These are phyloP conservation scores for Skeletonema costatum DNA, from an alignment of 108 stramenopile species.

Conservation along the genomic window DNA sequence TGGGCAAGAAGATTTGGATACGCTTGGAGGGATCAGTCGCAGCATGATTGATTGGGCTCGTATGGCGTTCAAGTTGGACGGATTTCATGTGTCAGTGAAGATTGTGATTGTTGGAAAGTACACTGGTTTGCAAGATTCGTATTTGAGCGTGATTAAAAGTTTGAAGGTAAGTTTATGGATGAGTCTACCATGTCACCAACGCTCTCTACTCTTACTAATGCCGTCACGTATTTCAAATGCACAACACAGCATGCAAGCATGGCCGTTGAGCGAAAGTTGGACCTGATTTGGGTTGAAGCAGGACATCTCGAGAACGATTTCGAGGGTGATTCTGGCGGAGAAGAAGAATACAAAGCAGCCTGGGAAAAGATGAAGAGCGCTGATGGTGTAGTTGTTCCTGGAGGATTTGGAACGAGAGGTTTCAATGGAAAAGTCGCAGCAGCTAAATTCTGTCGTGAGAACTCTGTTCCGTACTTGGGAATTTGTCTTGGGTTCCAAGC, in stretches of 20 bases:
- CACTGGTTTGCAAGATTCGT: slow-evolving; percentile 94
- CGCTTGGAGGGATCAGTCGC: slow-evolving; percentile 24
- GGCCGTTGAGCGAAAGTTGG: slow-evolving; percentile 82
- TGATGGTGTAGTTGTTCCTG: slow-evolving; percentile 86
- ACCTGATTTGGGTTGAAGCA: slow-evolving; percentile 96
- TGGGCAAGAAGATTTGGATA: slow-evolving; percentile 16
- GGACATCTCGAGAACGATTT: slow-evolving; percentile 77
- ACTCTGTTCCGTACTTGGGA: slow-evolving; percentile 89
- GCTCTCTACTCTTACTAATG: background rate
- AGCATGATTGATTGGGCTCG: slow-evolving; percentile 86
- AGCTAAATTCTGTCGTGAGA: slow-evolving; percentile 90
- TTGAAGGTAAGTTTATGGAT: slow-evolving; percentile 68
- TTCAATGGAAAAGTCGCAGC: slow-evolving; percentile 91
- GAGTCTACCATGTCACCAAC: background rate
- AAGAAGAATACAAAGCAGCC: slow-evolving; percentile 58
- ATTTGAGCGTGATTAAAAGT: slow-evolving; percentile 95
- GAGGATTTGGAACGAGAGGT: slow-evolving; percentile 88
- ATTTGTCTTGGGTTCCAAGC: slow-evolving; percentile 98
- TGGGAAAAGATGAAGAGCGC: slow-evolving; percentile 66
- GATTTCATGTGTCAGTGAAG: slow-evolving; percentile 69
- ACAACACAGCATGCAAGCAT: slow-evolving; percentile 85
- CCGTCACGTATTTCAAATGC: background rate
- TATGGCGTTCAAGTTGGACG: slow-evolving; percentile 89
- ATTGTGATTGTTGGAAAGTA: slow-evolving; percentile 99
- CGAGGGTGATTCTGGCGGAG: slow-evolving; percentile 38